phyloP scores from a whole-genome alignment of 2,329 filamentous ascomycete genomes.

The Lecanosticta acicola region DNA sequence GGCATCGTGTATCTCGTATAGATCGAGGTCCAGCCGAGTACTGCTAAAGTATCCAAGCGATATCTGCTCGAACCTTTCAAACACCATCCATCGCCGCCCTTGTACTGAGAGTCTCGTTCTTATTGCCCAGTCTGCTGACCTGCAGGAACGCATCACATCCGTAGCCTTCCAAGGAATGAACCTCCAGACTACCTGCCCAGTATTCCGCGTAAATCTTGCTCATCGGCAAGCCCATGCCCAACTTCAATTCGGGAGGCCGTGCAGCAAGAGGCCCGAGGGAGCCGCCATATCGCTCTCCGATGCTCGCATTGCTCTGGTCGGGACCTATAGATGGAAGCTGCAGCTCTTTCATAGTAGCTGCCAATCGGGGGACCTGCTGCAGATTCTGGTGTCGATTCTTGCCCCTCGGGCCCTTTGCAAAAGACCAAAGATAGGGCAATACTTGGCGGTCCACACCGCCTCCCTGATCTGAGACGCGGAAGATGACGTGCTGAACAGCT shows the following conservation, averaged over 20 bases:
- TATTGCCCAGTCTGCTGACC: slow-evolving; percentile 93
- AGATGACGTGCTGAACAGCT: slow-evolving; percentile 88
- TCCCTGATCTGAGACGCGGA: slow-evolving; percentile 90
- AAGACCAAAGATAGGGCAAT: slow-evolving; percentile 90
- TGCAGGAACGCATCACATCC: slow-evolving; percentile 94
- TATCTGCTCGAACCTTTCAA: neutral
- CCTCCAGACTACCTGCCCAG: slow-evolving; percentile 86
- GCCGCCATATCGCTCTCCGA: slow-evolving; percentile 45
- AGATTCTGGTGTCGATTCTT: slow-evolving; percentile 77
- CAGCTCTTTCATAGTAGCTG: slow-evolving; percentile 78
- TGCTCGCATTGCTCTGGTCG: slow-evolving; percentile 17
- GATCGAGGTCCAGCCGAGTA: neutral
- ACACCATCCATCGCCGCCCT: slow-evolving; percentile 45
- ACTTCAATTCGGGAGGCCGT: slow-evolving; percentile 74
- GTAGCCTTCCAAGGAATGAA: slow-evolving; percentile 92
- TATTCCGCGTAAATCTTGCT: slow-evolving; percentile 95
- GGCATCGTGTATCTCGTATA: too few species aligned
- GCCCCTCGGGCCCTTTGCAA: slow-evolving; percentile 83
- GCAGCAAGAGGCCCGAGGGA: slow-evolving; percentile 76
- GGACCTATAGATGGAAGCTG: slow-evolving; percentile 16
- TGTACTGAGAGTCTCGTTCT: slow-evolving; percentile 83
- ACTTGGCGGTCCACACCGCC: slow-evolving; percentile 83
- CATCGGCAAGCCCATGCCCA: slow-evolving; percentile 90
- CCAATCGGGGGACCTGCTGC: slow-evolving; percentile 79
- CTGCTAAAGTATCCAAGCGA: too few species aligned